Conservation (phyloP, 2,329 filamentous ascomycete genomes). For the Fusarium xyrophilum region DNA sequence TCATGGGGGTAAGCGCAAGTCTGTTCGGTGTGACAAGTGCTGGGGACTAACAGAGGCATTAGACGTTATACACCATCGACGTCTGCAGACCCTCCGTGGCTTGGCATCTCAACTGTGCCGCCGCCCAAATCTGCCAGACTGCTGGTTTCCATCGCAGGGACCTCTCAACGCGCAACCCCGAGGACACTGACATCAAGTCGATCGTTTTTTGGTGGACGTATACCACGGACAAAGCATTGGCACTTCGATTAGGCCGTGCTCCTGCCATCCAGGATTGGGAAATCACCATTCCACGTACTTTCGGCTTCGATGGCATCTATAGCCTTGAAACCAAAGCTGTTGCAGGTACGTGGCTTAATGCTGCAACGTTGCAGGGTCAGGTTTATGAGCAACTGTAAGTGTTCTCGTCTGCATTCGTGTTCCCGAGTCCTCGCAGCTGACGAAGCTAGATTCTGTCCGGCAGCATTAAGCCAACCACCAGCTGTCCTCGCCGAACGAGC, state of each 20-base stretch:
- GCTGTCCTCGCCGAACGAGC: constrained; percentile 52
- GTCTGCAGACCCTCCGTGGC: constrained; percentile 67
- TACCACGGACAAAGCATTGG: constrained; percentile 64
- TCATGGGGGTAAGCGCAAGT: constrained; percentile 58
- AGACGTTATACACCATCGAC: constrained; percentile 69
- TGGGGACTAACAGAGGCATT: constrained; percentile 1
- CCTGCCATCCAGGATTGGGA: constrained; percentile 66
- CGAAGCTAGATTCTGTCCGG: constrained; percentile 57
- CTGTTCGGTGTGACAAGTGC: not conserved
- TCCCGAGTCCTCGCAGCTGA: not conserved
- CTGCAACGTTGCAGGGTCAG: constrained; percentile 63
- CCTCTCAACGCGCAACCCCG: constrained; percentile 43
- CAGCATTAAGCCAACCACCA: constrained; percentile 51
- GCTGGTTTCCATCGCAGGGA: constrained; percentile 64
- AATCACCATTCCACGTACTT: constrained; percentile 57
- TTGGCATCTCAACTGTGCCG: constrained; percentile 68
- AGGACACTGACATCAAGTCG: constrained; percentile 47
- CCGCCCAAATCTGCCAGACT: constrained; percentile 66
- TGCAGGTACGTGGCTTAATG: constrained; percentile 61
- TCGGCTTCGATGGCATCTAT: constrained; percentile 52
- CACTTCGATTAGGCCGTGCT: constrained; percentile 65
- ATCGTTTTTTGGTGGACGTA: constrained; percentile 62
- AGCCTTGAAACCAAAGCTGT: constrained; percentile 47
- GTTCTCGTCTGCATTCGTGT: not conserved
- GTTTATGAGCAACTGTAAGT: constrained; percentile 61